These are phyloP conservation scores for Ustilago xerochloae DNA, from an alignment of 1,284 basidiomycete genomes.

Conservation along the genomic window DNA sequence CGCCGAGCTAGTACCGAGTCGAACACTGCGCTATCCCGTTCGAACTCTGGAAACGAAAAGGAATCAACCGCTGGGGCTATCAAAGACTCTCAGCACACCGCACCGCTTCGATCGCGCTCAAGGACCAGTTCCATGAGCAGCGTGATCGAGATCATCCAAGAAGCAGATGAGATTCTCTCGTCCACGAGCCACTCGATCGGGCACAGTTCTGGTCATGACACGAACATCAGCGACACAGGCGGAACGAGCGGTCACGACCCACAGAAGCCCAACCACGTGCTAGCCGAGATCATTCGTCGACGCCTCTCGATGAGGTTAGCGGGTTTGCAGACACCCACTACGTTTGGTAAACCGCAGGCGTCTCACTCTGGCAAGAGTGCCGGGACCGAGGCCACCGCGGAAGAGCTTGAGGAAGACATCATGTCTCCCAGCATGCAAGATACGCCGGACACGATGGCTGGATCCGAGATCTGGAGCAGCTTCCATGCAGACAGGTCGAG, in stretches of 20 bases:
- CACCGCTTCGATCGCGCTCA: slow-evolving; percentile 5
- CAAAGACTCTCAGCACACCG: slow-evolving; percentile 20
- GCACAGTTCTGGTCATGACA: slow-evolving; percentile 30
- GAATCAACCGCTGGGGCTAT: background rate
- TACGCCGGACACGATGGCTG: slow-evolving; percentile 38
- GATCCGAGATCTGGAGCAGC: slow-evolving; percentile 47
- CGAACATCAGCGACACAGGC: slow-evolving; percentile 26
- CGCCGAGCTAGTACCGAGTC: background rate
- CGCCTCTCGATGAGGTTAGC: slow-evolving; percentile 11
- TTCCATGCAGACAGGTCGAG: slow-evolving; percentile 40
- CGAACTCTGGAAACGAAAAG: background rate
- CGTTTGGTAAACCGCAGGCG: background rate
- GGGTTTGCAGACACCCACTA: slow-evolving; percentile 6
- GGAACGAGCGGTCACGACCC: slow-evolving; percentile 39
- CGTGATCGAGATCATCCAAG: slow-evolving; percentile 30
- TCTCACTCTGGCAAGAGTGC: background rate
- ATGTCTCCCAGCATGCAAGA: slow-evolving; percentile 26
- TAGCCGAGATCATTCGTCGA: slow-evolving; percentile 18
- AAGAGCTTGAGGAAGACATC: background rate
- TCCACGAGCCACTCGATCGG: slow-evolving; percentile 36
- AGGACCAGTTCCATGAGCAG: slow-evolving; percentile 28
- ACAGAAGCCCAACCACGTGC: slow-evolving; percentile 19
- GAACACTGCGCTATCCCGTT: background rate
- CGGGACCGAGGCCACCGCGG: background rate
- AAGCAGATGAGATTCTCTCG: slow-evolving; percentile 40